These are phyloP conservation scores for Canna indica DNA, from an alignment of 176 grass and related monocot species.

Conservation along the genomic window DNA sequence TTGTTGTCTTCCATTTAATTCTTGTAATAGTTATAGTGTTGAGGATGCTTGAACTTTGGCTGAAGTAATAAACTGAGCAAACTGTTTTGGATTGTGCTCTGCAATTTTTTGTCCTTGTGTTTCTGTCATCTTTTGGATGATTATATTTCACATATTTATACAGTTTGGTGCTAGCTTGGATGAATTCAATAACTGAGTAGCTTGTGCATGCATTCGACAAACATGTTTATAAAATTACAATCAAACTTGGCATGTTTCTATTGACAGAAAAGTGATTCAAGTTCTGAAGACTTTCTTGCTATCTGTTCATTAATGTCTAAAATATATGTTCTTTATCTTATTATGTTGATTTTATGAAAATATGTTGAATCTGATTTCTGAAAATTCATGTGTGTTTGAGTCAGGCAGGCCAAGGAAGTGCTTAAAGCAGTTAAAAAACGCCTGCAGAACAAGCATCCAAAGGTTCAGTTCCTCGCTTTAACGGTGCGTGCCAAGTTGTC, in stretches of 20 bases:
- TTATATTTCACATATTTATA: not conserved
- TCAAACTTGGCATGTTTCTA: not conserved
- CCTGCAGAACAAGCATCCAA: constrained; percentile 69
- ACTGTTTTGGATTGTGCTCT: not conserved
- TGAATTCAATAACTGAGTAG: not conserved
- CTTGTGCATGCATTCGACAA: not conserved
- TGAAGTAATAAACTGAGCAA: too few species aligned
- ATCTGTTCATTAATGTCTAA: not conserved
- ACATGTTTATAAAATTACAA: too few species aligned
- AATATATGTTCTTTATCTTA: not conserved
- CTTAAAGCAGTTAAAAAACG: constrained; percentile 75
- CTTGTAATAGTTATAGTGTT: too few species aligned
- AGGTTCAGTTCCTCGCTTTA: constrained; percentile 80
- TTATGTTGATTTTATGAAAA: constrained; percentile 3
- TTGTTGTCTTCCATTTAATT: too few species aligned
- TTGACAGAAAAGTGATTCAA: not conserved
- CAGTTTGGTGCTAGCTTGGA: not conserved
- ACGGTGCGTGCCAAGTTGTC: constrained; percentile 40
- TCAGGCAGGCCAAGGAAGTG: constrained; percentile 81
- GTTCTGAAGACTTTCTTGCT: not conserved
- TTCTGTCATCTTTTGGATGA: not conserved
- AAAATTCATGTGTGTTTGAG: constrained; percentile 18
- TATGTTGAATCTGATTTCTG: constrained; percentile 7
- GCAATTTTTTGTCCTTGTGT: not conserved
- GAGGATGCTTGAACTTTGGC: too few species aligned